These are phyloP conservation scores for Coniochaeta sp. DNA, from an alignment of 2,329 filamentous ascomycete genomes.

Conservation along the genomic window DNA sequence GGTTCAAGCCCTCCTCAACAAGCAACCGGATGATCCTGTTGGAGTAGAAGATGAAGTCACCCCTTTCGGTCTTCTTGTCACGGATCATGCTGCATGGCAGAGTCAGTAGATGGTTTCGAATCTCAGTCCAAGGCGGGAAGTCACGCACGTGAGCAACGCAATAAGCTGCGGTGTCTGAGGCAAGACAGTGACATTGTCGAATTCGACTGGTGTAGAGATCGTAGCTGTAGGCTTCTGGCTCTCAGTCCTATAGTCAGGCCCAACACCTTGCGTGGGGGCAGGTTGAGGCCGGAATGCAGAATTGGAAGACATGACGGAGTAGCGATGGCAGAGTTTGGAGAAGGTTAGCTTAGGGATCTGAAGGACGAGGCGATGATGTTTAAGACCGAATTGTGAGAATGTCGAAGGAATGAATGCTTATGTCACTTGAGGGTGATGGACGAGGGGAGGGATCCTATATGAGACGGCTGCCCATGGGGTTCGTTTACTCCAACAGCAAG, in stretches of 20 bases:
- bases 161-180: conserved; percentile 95
- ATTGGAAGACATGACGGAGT: conserved; percentile 25
- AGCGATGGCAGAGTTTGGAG: conserved; percentile 1
- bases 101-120: conserved; percentile 3
- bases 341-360: not conserved
- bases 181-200: conserved; percentile 84
- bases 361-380: not conserved
- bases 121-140: conserved; percentile 10
- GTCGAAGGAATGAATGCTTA: not conserved
- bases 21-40: conserved; percentile 95
- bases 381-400: not conserved
- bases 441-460: not conserved
- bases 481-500: not conserved
- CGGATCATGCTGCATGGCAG: conserved; percentile 71
- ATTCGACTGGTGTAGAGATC: conserved; percentile 72
- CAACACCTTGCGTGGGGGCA: conserved; percentile 56
- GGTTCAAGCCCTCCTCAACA: conserved; percentile 95
- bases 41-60: conserved; percentile 98
- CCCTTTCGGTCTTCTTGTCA: conserved; percentile 80
- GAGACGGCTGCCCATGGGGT: not conserved
- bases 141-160: conserved; percentile 86
- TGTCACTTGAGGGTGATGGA: not conserved
- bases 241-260: conserved; percentile 69
- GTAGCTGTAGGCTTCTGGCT: conserved; percentile 80
- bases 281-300: conserved; percentile 8